These are phyloP conservation scores for Rhynchosporium secalis DNA, from an alignment of 2,329 filamentous ascomycete genomes.

Conservation along the genomic window DNA sequence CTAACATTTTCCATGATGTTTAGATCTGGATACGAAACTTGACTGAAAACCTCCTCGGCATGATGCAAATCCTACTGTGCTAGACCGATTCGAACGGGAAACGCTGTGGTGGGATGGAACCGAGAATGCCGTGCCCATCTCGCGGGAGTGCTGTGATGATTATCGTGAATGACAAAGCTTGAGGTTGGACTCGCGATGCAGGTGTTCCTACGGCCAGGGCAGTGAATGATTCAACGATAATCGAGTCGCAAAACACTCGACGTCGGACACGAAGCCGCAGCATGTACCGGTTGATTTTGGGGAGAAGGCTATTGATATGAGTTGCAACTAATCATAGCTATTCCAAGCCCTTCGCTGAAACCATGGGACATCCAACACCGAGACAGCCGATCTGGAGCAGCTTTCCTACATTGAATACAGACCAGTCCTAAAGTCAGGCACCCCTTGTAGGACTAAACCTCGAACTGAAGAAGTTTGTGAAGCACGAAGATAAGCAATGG, in stretches of 20 bases:
- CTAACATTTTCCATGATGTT: conserved; percentile 51
- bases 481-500: conserved; percentile 17
- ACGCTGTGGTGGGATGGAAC: conserved; percentile 27
- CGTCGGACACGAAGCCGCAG: conserved; percentile 31
- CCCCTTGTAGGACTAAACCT: not conserved
- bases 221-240: conserved; percentile 31
- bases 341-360: too few relatives aligned
- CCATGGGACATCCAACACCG: too few relatives aligned
- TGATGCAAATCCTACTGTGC: conserved; percentile 49
- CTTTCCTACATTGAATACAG: too few relatives aligned
- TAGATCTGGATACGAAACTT: conserved; percentile 48
- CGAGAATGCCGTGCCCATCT: conserved; percentile 30
- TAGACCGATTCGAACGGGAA: conserved; percentile 44
- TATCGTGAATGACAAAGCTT: conserved; percentile 35
- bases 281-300: conserved; percentile 23
- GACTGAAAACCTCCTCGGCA: conserved; percentile 46
- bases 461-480: conserved; percentile 28
- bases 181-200: conserved; percentile 29
- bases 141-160: conserved; percentile 26
- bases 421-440: too few relatives aligned
- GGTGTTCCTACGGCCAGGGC: conserved; percentile 35
- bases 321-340: too few relatives aligned
- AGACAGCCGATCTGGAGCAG: too few relatives aligned
- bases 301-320: not conserved
- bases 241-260: conserved; percentile 31